phyloP scores from a whole-genome alignment of 495 filamentous ascomycete genomes.

The Choiromyces venosus region DNA sequence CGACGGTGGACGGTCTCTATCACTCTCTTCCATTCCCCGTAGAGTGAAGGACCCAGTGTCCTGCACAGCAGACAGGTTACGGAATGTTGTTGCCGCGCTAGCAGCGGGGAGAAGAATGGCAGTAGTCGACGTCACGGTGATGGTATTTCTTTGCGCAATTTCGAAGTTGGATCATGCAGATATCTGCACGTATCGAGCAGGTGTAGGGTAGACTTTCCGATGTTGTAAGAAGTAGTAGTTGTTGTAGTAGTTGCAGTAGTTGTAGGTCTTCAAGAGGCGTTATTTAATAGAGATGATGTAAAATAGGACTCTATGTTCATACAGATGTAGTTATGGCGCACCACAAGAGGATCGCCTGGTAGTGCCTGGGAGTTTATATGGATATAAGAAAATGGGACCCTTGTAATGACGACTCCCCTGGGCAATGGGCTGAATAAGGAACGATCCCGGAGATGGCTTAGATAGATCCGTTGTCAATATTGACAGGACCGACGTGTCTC shows the following conservation, averaged over 20 bases:
- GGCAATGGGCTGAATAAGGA: conserved; percentile 22
- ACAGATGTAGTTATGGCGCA: conserved; percentile 12
- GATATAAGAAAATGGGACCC: conserved; percentile 28
- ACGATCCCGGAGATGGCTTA: conserved; percentile 24
- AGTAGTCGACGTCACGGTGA: conserved; percentile 40
- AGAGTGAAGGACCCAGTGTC: conserved; percentile 37
- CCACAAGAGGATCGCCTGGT: conserved; percentile 28
- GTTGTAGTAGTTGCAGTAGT: conserved; percentile 3
- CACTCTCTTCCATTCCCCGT: conserved; percentile 42
- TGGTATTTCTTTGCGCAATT: conserved; percentile 31
- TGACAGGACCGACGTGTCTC: conserved; percentile 29
- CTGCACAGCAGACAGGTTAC: conserved; percentile 36
- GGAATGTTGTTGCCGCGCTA: conserved; percentile 37
- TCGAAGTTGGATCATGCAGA: conserved; percentile 36
- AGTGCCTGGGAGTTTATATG: conserved; percentile 41
- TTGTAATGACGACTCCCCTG: conserved; percentile 38
- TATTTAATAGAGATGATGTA: conserved; percentile 16
- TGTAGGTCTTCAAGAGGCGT: conserved; percentile 9
- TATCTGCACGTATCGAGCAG: conserved; percentile 30
- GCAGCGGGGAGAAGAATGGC: conserved; percentile 36
- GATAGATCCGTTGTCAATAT: conserved; percentile 30
- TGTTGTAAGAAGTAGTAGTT: conserved; percentile 6
- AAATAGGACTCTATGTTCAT: conserved; percentile 22
- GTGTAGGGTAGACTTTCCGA: conserved; percentile 17
- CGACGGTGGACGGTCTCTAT: conserved; percentile 41